These are phyloP conservation scores for Fusarium sororula DNA, from an alignment of 2,329 filamentous ascomycete genomes.

Conservation along the genomic window DNA sequence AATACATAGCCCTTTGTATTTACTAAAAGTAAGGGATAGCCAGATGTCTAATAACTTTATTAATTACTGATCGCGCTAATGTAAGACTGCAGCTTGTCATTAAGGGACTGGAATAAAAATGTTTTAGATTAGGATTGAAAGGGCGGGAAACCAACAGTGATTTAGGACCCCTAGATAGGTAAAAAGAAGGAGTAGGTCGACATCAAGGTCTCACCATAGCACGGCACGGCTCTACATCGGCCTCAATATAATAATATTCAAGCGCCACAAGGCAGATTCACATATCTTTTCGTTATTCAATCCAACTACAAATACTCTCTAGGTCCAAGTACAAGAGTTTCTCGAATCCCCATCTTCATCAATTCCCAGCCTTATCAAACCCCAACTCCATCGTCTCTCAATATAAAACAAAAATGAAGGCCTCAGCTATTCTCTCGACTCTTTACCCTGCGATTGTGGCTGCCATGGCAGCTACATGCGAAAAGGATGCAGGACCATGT, in stretches of 20 bases:
- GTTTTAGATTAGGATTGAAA: not conserved
- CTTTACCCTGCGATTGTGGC: not conserved
- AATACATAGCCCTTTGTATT: not conserved
- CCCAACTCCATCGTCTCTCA: not conserved
- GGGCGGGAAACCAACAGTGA: too few species aligned
- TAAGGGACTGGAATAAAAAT: not conserved
- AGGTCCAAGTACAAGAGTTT: fast-evolving
- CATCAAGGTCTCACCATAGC: not conserved
- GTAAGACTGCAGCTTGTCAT: not conserved
- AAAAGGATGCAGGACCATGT: not conserved
- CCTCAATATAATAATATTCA: not conserved
- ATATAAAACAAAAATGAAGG: not conserved
- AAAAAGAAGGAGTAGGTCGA: not conserved
- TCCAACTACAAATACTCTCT: not conserved
- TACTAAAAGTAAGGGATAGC: not conserved
- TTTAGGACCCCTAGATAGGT: too few species aligned
- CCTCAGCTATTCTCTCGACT: not conserved
- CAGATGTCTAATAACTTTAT: not conserved
- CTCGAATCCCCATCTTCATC: not conserved
- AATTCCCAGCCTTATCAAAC: not conserved
- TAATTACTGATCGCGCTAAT: too few species aligned
- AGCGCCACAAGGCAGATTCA: not conserved
- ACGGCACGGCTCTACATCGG: not conserved
- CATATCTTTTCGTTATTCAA: not conserved
- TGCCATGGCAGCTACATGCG: not conserved